These are phyloP conservation scores for Plectosphaerella plurivora DNA, from an alignment of 2,329 filamentous ascomycete genomes.

Conservation along the genomic window DNA sequence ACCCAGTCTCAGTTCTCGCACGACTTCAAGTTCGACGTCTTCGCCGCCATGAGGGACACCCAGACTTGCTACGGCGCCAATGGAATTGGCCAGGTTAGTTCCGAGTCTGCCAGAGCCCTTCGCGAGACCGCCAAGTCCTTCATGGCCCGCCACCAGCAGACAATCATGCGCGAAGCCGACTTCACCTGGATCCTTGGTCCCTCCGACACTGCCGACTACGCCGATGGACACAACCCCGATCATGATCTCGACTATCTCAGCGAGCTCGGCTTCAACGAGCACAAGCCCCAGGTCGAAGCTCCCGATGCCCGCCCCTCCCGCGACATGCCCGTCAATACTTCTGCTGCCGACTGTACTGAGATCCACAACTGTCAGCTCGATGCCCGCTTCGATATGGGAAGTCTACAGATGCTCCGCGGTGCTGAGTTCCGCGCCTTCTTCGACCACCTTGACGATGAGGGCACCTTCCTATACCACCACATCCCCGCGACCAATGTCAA, in stretches of 20 bases:
- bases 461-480: conserved; percentile 42
- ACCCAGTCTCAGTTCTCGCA: conserved; percentile 49
- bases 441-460: conserved; percentile 41
- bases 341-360: conserved; percentile 10
- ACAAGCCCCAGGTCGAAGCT: not conserved
- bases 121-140: conserved; percentile 42
- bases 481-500: conserved; percentile 46
- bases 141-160: conserved; percentile 35
- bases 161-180: conserved; percentile 43
- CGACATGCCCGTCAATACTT: conserved; percentile 4
- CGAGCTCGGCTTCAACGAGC: conserved; percentile 1
- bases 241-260: conserved; percentile 9
- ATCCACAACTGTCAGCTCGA: conserved; percentile 44
- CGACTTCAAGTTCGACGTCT: conserved; percentile 76
- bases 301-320: conserved; percentile 8
- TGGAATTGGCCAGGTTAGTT: conserved; percentile 41
- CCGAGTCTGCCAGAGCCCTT: conserved; percentile 35
- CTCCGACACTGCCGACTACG: conserved; percentile 1
- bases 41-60: conserved; percentile 79
- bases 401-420: conserved; percentile 44
- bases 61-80: conserved; percentile 73
- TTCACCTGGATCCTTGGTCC: conserved; percentile 41
- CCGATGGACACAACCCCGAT: conserved; percentile 1
- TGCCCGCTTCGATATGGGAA: conserved; percentile 51
- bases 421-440: conserved; percentile 42